Evolutionary conservation across 108 stramenopile genomes (phyloP).

Genomic region (Fistulifera pelliculosa): DNA sequence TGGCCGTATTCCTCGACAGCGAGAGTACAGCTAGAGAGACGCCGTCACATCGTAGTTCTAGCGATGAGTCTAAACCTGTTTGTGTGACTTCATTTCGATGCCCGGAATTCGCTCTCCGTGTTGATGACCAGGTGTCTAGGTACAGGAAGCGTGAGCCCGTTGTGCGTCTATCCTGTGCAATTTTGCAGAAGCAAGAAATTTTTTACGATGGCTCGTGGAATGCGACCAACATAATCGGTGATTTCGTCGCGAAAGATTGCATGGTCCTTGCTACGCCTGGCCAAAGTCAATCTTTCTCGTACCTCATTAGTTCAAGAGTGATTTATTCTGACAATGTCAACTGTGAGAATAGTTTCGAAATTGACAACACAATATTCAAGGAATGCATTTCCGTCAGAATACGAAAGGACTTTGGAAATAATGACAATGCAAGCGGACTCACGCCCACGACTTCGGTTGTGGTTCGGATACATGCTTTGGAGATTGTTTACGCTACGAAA

Average conservation of each 20-base stretch:
- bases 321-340: background rate
- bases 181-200: constrained; percentile 23
- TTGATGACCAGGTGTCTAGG: constrained; percentile 25
- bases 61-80: background rate
- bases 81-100: constrained; percentile 31
- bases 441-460: background rate
- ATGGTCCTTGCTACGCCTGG: constrained; percentile 3
- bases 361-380: too few relatives aligned
- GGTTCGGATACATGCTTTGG: constrained; percentile 41
- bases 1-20: constrained; percentile 10
- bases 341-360: background rate
- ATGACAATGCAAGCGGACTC: background rate
- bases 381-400: background rate
- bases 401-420: background rate
- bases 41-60: background rate
- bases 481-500: constrained; percentile 50
- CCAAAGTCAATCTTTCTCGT: background rate
- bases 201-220: constrained; percentile 43
- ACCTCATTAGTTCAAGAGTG: background rate
- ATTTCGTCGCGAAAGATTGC: constrained; percentile 24
- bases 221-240: constrained; percentile 20
- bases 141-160: constrained; percentile 13
- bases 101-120: constrained; percentile 32
- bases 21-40: background rate
- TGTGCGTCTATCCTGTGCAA: constrained; percentile 30